Percentiles rank a stretch among this genome's conserved stretches.
These are phyloP conservation scores for Fusarium nurragi DNA, from an alignment of 2,329 filamentous ascomycete genomes.

Conservation along the genomic window DNA sequence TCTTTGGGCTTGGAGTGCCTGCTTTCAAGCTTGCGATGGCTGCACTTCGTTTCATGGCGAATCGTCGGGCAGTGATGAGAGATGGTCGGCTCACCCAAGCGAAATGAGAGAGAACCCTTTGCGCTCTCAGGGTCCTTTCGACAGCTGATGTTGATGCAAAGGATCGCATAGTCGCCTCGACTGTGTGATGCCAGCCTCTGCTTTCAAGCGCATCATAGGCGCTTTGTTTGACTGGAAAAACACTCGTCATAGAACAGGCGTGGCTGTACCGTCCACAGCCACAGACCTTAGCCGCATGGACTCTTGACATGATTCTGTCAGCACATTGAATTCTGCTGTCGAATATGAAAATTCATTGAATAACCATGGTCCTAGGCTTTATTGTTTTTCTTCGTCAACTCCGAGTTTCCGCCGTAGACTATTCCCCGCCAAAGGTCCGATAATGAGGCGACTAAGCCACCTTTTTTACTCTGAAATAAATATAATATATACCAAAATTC, in stretches of 20 bases:
- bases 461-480: too few relatives aligned
- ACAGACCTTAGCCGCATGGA: background rate
- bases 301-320: too few relatives aligned
- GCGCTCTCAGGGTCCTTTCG: rapidly evolving
- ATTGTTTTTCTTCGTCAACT: too few relatives aligned
- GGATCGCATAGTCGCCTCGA: background rate
- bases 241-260: constrained; percentile 19
- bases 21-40: background rate
- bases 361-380: too few relatives aligned
- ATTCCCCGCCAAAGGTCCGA: too few relatives aligned
- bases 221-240: background rate
- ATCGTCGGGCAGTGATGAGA: background rate
- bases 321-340: too few relatives aligned
- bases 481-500: too few relatives aligned
- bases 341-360: too few relatives aligned
- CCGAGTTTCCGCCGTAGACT: too few relatives aligned
- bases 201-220: background rate
- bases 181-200: background rate
- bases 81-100: background rate
- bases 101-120: rapidly evolving
- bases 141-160: background rate
- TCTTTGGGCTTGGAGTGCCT: constrained; percentile 2
- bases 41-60: constrained; percentile 19
- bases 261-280: background rate
- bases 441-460: too few relatives aligned